Evolutionary conservation across 352 stramenopile species (phyloP), one percentile per base, ranked within the genome.

Genomic region (Phytopythium montanum): DNA sequence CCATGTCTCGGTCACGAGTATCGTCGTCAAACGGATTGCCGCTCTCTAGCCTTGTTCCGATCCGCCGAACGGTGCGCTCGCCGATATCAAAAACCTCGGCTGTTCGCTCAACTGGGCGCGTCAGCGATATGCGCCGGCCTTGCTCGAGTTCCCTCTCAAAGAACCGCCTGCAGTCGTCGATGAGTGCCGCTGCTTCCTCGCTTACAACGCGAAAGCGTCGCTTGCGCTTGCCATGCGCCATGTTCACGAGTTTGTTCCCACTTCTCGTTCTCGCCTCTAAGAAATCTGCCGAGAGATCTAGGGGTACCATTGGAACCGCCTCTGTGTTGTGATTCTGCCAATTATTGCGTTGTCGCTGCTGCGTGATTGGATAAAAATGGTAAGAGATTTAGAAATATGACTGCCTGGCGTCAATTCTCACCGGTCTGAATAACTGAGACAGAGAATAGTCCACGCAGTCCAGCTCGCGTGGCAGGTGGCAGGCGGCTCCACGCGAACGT

Each of bases 131-230:
- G 19, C 19, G 42, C 10, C 28, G 42, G 8, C 28, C 23, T 49
- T 49, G 42, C 42, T 49, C 42, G 18, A 49, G 42, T 28, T 49
- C 42, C 23, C 18, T 23, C 42, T 49, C 42, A 49, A 49, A 49
- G 42, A 49, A 49, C 9, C 42, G 42, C 42, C 42, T 49, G 23
- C 42, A 49, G 18, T 49, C 19, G 19, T 49, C 42, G 18, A 49
- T 28, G 10, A 49, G 42, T 12, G 42, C 28, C 10, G 42, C 42
- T 18, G 23, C 23, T 28, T 49, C 42, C 42, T 49, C 42, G 23
- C 19, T 49, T 6, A 49, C 42, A n/a, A 49, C 42, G 42, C 42
- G 42, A 49, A 49, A 49, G 10, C 42, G 42, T 9, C 42, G 42
- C 42, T 49, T 49, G 1, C 42, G 42, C 42, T 49, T 49, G 42